phyloP scores from a whole-genome alignment of 75 land plant species.

The Selaginella tamariscina region DNA sequence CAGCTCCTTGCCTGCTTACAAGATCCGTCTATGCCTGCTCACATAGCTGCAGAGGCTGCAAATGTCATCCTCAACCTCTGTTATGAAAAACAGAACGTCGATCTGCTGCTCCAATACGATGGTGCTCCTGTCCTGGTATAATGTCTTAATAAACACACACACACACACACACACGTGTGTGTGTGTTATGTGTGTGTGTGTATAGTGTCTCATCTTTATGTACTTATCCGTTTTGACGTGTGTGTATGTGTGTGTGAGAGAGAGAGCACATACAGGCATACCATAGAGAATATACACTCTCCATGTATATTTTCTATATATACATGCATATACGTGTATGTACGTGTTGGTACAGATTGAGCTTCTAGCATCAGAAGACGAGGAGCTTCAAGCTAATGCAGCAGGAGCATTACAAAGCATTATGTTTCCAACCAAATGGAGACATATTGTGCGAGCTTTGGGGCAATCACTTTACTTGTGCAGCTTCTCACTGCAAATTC shows the following conservation, averaged over 20 bases:
- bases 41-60: constrained; percentile 23
- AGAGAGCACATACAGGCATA: too few relatives aligned
- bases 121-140: constrained; percentile 21
- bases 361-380: constrained; percentile 20
- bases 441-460: constrained; percentile 18
- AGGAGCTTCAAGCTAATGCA: constrained; percentile 27
- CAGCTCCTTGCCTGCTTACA: constrained; percentile 8
- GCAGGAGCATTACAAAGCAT: constrained; percentile 30
- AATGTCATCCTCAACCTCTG: constrained; percentile 24
- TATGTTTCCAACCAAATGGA: constrained; percentile 25
- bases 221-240: too few relatives aligned
- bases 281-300: too few relatives aligned
- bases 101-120: constrained; percentile 13
- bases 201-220: neutral
- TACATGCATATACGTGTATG: too few relatives aligned
- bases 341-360: constrained; percentile 18
- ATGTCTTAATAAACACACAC: too few relatives aligned
- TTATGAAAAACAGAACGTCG: constrained; percentile 26
- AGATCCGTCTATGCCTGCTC: neutral
- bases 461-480: constrained; percentile 23
- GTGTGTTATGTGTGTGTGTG: too few relatives aligned
- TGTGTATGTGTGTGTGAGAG: too few relatives aligned
- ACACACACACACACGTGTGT: too few relatives aligned
- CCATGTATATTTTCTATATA: too few relatives aligned
- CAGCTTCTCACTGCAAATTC: constrained; percentile 17